Conservation (phyloP, 495 filamentous ascomycete species). For the Penicillium pulvis region DNA sequence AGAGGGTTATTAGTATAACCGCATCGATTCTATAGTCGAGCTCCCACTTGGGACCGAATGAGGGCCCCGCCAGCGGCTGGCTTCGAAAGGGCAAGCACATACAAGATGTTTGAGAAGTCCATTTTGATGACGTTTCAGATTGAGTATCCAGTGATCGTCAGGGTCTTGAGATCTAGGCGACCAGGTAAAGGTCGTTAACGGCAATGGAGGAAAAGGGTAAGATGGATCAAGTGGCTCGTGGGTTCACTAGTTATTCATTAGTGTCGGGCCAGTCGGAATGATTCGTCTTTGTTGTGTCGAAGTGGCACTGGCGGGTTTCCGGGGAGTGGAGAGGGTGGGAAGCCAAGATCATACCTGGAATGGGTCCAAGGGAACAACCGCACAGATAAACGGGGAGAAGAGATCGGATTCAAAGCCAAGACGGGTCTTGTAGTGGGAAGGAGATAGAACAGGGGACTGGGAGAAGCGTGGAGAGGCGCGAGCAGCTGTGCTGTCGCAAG, state of each 20-base stretch:
- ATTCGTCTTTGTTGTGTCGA: conserved; percentile 2
- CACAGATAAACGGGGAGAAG: not conserved
- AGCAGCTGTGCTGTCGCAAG: conserved; percentile 36
- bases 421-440: conserved; percentile 5
- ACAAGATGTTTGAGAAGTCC: conserved; percentile 64
- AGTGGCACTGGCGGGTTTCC: not conserved
- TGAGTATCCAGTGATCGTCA: conserved; percentile 12
- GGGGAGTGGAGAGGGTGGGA: not conserved
- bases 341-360: conserved; percentile 2
- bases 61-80: not conserved
- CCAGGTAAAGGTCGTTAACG: not conserved
- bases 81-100: conserved; percentile 27
- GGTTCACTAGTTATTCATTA: conserved; percentile 22
- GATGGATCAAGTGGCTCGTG: conserved; percentile 7
- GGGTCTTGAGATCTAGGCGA: conserved; percentile 13
- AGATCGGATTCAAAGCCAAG: conserved; percentile 4
- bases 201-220: not conserved
- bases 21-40: not conserved
- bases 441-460: conserved; percentile 24
- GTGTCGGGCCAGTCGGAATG: conserved; percentile 9
- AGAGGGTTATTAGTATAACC: conserved; percentile 15
- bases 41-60: not conserved
- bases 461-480: conserved; percentile 24
- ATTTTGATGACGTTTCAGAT: conserved; percentile 33
- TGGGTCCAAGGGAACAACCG: not conserved